Evolutionary conservation across 2,329 filamentous ascomycete genomes (phyloP).

Genomic region (Arthrobotrys musiformis): DNA sequence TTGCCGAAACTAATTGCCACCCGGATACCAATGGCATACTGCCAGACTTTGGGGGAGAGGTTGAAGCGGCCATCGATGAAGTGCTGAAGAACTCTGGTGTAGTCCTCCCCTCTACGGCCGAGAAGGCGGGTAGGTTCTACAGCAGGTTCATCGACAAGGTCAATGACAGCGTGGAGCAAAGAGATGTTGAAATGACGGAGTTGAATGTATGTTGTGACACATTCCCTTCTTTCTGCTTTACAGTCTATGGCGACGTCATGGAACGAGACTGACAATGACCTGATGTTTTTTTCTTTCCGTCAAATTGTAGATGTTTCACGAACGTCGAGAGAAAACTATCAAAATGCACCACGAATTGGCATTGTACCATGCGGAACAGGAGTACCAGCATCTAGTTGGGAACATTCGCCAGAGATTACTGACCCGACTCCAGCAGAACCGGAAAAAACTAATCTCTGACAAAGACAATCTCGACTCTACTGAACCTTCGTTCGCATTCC

Average conservation of each 20-base stretch:
- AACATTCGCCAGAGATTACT: conserved; percentile 49
- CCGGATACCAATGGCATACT: conserved; percentile 51
- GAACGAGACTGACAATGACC: neutral
- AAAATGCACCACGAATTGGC: conserved; percentile 47
- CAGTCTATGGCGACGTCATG: neutral
- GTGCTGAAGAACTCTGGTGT: conserved; percentile 51
- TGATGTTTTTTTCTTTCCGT: neutral
- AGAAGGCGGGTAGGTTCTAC: conserved; percentile 50
- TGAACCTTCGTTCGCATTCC: conserved; percentile 38
- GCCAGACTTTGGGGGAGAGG: conserved; percentile 52
- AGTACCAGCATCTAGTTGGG: conserved; percentile 52
- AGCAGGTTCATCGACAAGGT: conserved; percentile 46
- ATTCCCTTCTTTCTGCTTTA: neutral
- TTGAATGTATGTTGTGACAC: conserved; percentile 32
- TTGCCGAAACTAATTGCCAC: conserved; percentile 51
- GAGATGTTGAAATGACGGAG: conserved; percentile 51
- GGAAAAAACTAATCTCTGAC: conserved; percentile 52
- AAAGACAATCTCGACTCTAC: conserved; percentile 52
- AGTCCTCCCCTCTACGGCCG: conserved; percentile 27
- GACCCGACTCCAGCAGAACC: conserved; percentile 42
- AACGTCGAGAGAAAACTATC: conserved; percentile 33
- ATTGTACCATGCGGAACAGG: conserved; percentile 42
- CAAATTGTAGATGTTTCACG: conserved; percentile 39
- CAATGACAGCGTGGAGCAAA: conserved; percentile 46
- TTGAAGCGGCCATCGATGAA: conserved; percentile 49